Conservation (phyloP, 2,329 filamentous ascomycete species). For the Pestalotiopsis sp. region DNA sequence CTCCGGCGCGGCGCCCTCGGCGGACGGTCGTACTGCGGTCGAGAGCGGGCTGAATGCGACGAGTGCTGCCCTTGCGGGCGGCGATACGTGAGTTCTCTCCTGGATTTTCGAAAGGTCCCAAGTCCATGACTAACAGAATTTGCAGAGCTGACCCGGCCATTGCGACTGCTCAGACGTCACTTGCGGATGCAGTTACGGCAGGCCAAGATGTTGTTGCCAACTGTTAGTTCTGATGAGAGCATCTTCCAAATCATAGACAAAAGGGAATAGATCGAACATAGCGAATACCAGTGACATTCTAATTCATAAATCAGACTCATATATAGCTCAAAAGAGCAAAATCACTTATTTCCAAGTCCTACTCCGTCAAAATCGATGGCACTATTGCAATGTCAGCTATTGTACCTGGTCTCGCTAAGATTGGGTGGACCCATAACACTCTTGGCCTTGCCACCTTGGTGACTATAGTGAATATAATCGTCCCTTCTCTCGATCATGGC, state of each 20-base stretch:
- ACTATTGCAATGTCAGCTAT: too few relatives aligned
- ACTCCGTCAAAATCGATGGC: too few relatives aligned
- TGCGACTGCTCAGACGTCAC: slow-evolving; percentile 12
- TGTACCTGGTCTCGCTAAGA: too few relatives aligned
- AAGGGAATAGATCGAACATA: neutral
- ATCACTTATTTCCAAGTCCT: too few relatives aligned
- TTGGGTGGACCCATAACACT: too few relatives aligned
- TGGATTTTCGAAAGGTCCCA: neutral
- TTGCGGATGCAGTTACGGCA: slow-evolving; percentile 14
- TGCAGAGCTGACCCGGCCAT: slow-evolving; percentile 15
- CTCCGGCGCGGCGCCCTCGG: slow-evolving; percentile 13
- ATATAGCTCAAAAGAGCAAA: too few relatives aligned
- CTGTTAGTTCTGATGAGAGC: slow-evolving; percentile 5
- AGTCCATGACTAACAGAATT: neutral
- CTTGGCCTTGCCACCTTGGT: too few relatives aligned
- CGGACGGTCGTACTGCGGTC: slow-evolving; percentile 13
- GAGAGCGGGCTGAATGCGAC: slow-evolving; percentile 16
- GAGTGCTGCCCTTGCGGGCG: slow-evolving; percentile 13
- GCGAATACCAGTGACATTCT: neutral
- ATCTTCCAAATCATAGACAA: neutral
- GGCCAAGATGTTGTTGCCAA: slow-evolving; percentile 17
- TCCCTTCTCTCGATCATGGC: too few relatives aligned
- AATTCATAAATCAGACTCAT: neutral
- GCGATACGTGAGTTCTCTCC: slow-evolving; percentile 13
- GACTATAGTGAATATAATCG: too few relatives aligned